These are phyloP conservation scores for Aspergillus bombycis DNA, from an alignment of 2,329 filamentous ascomycete genomes.

Conservation along the genomic window DNA sequence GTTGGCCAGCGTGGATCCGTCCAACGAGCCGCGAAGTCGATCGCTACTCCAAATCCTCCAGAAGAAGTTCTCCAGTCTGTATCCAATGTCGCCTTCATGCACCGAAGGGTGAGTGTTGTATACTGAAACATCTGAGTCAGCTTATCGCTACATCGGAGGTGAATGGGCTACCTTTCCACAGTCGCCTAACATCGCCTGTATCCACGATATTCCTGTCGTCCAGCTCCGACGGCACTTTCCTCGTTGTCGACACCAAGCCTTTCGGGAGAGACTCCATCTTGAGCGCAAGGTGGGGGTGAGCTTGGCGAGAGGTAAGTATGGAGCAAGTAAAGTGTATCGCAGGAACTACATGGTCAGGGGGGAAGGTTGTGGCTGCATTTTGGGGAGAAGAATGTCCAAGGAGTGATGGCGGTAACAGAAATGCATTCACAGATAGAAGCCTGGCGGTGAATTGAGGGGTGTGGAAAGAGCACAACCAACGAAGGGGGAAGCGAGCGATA, in stretches of 20 bases:
- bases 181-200: slow-evolving; percentile 44
- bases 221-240: slow-evolving; percentile 41
- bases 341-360: slow-evolving; percentile 19
- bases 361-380: not conserved
- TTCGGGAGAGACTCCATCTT: slow-evolving; percentile 45
- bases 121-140: slow-evolving; percentile 35
- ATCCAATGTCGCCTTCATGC: slow-evolving; percentile 44
- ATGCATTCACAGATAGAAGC: slow-evolving; percentile 4
- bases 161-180: slow-evolving; percentile 53
- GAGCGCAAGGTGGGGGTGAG: not conserved
- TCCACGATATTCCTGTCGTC: slow-evolving; percentile 45
- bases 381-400: not conserved
- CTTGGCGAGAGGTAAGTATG: not conserved
- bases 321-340: not conserved
- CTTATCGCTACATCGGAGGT: slow-evolving; percentile 3
- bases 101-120: slow-evolving; percentile 50
- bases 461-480: slow-evolving; percentile 15
- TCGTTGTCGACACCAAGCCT: slow-evolving; percentile 47
- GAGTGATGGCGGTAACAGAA: not conserved
- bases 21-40: slow-evolving; percentile 40
- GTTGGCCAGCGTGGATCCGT: slow-evolving; percentile 43
- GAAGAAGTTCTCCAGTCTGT: slow-evolving; percentile 56
- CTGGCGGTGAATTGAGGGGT: slow-evolving; percentile 22
- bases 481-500: slow-evolving; percentile 15
- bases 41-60: slow-evolving; percentile 55